Conservation (phyloP, 228 moss, liverwort and hornwort species). For the Sphagnum magellanicum region DNA sequence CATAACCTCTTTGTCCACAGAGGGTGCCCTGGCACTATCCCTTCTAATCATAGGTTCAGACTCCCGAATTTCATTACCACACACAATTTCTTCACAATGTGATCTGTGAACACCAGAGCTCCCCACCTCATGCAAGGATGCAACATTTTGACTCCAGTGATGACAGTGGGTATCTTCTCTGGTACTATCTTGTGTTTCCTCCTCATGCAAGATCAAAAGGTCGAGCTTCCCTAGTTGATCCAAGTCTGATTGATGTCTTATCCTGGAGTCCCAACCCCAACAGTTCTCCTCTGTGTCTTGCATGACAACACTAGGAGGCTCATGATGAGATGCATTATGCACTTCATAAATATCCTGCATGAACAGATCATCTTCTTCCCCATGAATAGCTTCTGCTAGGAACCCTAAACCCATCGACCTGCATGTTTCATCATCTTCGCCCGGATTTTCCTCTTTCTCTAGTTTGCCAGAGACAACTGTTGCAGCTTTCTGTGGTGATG, state of each 20-base stretch:
- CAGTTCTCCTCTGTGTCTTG: too few species aligned
- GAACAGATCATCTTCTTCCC: not conserved
- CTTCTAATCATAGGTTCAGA: not conserved
- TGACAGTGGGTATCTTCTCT: not conserved
- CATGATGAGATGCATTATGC: not conserved
- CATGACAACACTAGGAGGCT: not conserved
- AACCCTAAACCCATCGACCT: slow-evolving; percentile 6
- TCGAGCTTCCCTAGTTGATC: slow-evolving; percentile 23
- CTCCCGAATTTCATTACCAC: not conserved
- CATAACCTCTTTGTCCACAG: slow-evolving; percentile 10
- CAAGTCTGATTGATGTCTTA: not conserved
- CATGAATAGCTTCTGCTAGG: slow-evolving; percentile 5
- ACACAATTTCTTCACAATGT: not conserved
- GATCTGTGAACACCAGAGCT: not conserved
- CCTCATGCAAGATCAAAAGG: not conserved
- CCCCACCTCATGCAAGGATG: not conserved
- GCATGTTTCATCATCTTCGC: slow-evolving; percentile 6
- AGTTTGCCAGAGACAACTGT: not conserved
- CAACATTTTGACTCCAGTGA: not conserved
- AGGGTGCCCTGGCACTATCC: not conserved
- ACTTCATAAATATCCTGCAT: slow-evolving; percentile 26
- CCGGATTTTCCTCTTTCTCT: slow-evolving; percentile 3
- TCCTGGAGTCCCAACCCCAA: too few species aligned
- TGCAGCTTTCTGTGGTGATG: not conserved
- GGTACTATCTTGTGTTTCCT: not conserved